phyloP scores from a whole-genome alignment of 164 flowering plant species.

The Kalanchoe fedtschenkoi region DNA sequence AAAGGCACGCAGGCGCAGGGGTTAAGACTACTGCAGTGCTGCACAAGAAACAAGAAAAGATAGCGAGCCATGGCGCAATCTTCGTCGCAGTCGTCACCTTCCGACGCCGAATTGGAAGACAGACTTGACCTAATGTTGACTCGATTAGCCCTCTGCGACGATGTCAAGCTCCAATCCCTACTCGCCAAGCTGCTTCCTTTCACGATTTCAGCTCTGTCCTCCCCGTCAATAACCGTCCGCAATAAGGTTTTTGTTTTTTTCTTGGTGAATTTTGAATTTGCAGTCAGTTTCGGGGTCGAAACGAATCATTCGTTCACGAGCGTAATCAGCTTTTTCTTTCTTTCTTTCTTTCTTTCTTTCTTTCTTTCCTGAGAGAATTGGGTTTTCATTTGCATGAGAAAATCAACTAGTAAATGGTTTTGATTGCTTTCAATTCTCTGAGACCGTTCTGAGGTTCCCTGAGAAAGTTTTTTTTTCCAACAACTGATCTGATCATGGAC shows the following conservation, averaged over 20 bases:
- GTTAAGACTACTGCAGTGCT: too few species aligned
- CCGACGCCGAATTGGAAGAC: constrained; percentile 65
- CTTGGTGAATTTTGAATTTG: not conserved
- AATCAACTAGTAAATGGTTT: too few species aligned
- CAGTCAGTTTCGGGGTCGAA: not conserved
- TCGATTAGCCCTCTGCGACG: constrained; percentile 83
- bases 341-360: too few species aligned
- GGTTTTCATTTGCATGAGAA: too few species aligned
- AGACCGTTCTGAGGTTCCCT: too few species aligned
- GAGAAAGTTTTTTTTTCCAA: too few species aligned
- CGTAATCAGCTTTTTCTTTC: not conserved
- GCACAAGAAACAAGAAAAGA: not conserved
- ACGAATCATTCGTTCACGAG: not conserved
- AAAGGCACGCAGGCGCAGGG: too few species aligned
- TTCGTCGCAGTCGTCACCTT: constrained; percentile 22
- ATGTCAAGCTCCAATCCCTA: constrained; percentile 61
- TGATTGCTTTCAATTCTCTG: too few species aligned
- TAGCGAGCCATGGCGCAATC: constrained; percentile 46
- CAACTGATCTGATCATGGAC: too few species aligned
- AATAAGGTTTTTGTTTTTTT: constrained; percentile 45
- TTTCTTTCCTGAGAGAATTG: not conserved
- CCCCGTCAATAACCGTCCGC: constrained; percentile 42
- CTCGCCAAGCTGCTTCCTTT: constrained; percentile 82
- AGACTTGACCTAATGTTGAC: constrained; percentile 85
- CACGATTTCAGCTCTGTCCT: constrained; percentile 67